A percentile compares a stretch with the other conserved stretches of the same genome.
Conservation (phyloP, 306 rosid genomes). For the Trifolium dubium region DNA sequence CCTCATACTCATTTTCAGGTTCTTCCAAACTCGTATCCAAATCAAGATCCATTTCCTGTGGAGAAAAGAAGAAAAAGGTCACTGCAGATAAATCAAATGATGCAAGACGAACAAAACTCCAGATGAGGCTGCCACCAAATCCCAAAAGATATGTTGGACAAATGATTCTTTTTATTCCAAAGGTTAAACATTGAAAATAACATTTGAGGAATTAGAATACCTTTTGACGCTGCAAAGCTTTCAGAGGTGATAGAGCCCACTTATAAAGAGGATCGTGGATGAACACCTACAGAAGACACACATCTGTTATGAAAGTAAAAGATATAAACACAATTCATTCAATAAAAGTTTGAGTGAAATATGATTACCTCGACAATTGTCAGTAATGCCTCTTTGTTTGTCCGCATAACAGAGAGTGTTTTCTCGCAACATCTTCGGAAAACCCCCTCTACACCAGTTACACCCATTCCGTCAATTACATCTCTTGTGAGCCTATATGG, state of each 20-base stretch:
- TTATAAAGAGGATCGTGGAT: constrained; percentile 96
- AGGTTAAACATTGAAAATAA: constrained; percentile 16
- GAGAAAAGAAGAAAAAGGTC: constrained; percentile 31
- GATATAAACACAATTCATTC: constrained; percentile 19
- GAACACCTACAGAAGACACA: constrained; percentile 69
- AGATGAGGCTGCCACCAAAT: constrained; percentile 12
- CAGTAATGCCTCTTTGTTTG: constrained; percentile 89
- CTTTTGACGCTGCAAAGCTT: constrained; percentile 98
- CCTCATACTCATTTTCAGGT: constrained; percentile 72
- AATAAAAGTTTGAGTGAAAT: constrained; percentile 16
- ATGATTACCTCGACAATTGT: constrained; percentile 81
- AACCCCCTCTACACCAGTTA: constrained; percentile 92
- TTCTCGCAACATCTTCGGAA: constrained; percentile 97
- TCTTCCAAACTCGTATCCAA: constrained; percentile 69
- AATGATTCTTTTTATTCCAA: not conserved
- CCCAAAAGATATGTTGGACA: constrained; percentile 29
- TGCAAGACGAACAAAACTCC: constrained; percentile 21
- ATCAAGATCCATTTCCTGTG: constrained; percentile 82
- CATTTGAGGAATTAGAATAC: constrained; percentile 44
- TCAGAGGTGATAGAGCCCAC: constrained; percentile 96
- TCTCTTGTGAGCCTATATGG: constrained; percentile 96
- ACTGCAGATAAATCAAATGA: constrained; percentile 31
- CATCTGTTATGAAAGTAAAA: constrained; percentile 33
- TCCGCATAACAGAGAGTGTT: constrained; percentile 93
- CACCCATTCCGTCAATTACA: constrained; percentile 95